Percentiles rank a stretch among this genome's conserved stretches.
phyloP scores from a whole-genome alignment of 2,329 filamentous ascomycete genomes.

The Boeremia lycopersici region DNA sequence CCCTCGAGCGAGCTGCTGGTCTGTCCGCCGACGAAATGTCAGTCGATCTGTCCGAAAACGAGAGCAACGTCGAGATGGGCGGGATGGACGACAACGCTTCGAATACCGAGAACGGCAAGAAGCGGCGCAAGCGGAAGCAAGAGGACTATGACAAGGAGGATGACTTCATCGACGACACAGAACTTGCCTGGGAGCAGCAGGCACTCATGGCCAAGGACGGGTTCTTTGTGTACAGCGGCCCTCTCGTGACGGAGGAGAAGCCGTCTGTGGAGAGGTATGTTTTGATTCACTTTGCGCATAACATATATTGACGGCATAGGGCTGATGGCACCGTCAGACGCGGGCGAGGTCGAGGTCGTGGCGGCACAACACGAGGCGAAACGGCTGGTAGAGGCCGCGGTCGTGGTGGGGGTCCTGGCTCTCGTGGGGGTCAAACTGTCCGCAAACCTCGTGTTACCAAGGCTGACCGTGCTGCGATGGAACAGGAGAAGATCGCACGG shows the following conservation, averaged over 20 bases:
- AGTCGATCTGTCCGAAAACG: slow-evolving; percentile 71
- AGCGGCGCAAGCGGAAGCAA: slow-evolving; percentile 78
- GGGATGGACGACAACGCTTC: slow-evolving; percentile 58
- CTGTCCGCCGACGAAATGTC: slow-evolving; percentile 81
- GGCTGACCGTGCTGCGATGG: slow-evolving; percentile 79
- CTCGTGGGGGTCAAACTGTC: slow-evolving; percentile 73
- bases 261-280: slow-evolving; percentile 66
- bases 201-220: slow-evolving; percentile 93
- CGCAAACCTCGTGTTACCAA: slow-evolving; percentile 88
- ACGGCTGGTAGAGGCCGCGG: slow-evolving; percentile 51
- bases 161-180: slow-evolving; percentile 84
- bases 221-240: slow-evolving; percentile 97
- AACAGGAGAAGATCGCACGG: slow-evolving; percentile 79
- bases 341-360: slow-evolving; percentile 62
- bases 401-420: slow-evolving; percentile 66
- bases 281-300: neutral
- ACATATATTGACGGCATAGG: slow-evolving; percentile 54
- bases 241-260: slow-evolving; percentile 87
- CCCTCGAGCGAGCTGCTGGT: slow-evolving; percentile 76
- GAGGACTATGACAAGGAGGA: slow-evolving; percentile 72
- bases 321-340: slow-evolving; percentile 76
- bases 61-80: slow-evolving; percentile 88
- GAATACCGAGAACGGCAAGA: slow-evolving; percentile 62
- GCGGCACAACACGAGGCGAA: slow-evolving; percentile 53
- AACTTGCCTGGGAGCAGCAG: slow-evolving; percentile 93